Conservation (phyloP, 345 rosid species). For the Salix purpurea region DNA sequence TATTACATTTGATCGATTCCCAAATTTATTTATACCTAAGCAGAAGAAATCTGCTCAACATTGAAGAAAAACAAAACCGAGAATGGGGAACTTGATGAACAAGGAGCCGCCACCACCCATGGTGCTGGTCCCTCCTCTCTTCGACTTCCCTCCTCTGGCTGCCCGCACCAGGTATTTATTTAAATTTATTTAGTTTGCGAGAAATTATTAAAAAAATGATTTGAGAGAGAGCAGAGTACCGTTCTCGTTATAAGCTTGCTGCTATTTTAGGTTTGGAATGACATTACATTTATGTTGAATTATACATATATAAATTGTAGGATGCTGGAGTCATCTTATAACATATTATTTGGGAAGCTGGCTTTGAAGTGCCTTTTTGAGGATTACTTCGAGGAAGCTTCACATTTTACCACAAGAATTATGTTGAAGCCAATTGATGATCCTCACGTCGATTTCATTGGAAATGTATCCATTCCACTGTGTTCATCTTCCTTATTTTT, state of each 20-base stretch:
- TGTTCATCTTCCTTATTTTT: neutral
- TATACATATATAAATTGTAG: constrained; percentile 29
- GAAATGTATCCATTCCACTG: constrained; percentile 56
- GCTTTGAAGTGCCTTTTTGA: constrained; percentile 72
- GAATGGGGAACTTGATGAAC: constrained; percentile 56
- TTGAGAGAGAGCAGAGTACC: too few relatives aligned
- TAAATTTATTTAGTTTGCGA: neutral
- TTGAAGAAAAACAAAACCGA: neutral
- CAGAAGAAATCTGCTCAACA: neutral
- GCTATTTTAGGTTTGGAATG: neutral
- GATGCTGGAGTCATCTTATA: constrained; percentile 84
- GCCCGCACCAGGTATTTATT: constrained; percentile 63
- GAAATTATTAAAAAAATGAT: too few relatives aligned
- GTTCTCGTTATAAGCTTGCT: too few relatives aligned
- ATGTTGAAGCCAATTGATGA: constrained; percentile 87
- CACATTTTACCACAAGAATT: constrained; percentile 57
- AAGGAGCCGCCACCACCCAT: constrained; percentile 77
- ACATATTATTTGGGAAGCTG: constrained; percentile 75
- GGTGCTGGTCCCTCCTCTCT: constrained; percentile 88
- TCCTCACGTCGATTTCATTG: constrained; percentile 84
- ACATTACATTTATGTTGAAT: neutral
- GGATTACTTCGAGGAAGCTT: constrained; percentile 80
- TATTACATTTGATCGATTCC: neutral
- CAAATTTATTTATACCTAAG: neutral
- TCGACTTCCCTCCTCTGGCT: constrained; percentile 87